These are phyloP conservation scores for Backusella luteola DNA, from an alignment of 192 early-diverging fungal species.

Conservation along the genomic window DNA sequence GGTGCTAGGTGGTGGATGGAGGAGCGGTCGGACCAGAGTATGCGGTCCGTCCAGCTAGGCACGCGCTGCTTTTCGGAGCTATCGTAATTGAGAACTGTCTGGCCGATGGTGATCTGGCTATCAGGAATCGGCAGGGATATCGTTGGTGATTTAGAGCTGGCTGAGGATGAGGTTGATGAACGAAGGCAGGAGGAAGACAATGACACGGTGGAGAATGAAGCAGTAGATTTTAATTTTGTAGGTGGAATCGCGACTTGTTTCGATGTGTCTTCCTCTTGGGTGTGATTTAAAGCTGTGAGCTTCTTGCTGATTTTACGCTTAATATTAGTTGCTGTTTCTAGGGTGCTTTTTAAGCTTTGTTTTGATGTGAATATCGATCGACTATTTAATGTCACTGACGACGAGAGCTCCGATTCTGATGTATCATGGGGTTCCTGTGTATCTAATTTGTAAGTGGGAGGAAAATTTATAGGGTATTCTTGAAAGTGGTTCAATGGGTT, in stretches of 20 bases:
- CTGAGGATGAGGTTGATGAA: background rate
- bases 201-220: background rate
- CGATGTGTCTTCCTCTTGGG: background rate
- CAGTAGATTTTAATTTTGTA: background rate
- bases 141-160: background rate
- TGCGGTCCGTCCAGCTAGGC: slow-evolving; percentile 52
- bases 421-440: slow-evolving; percentile 12
- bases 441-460: slow-evolving; percentile 85
- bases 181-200: background rate
- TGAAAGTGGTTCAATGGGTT: slow-evolving; percentile 46
- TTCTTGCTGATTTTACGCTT: background rate
- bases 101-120: background rate
- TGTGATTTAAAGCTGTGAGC: background rate
- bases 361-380: background rate
- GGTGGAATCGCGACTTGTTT: background rate
- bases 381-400: slow-evolving; percentile 1
- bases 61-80: slow-evolving; percentile 44
- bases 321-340: background rate
- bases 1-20: background rate
- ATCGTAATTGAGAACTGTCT: slow-evolving; percentile 31
- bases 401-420: background rate
- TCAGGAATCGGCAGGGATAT: background rate
- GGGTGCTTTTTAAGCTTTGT: background rate
- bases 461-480: slow-evolving; percentile 65
- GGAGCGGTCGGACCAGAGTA: slow-evolving; percentile 36